A percentile compares a stretch with the other conserved stretches of the same genome.
Evolutionary conservation across 1,284 basidiomycete species (phyloP).

Genomic region (Heterobasidion annosum): DNA sequence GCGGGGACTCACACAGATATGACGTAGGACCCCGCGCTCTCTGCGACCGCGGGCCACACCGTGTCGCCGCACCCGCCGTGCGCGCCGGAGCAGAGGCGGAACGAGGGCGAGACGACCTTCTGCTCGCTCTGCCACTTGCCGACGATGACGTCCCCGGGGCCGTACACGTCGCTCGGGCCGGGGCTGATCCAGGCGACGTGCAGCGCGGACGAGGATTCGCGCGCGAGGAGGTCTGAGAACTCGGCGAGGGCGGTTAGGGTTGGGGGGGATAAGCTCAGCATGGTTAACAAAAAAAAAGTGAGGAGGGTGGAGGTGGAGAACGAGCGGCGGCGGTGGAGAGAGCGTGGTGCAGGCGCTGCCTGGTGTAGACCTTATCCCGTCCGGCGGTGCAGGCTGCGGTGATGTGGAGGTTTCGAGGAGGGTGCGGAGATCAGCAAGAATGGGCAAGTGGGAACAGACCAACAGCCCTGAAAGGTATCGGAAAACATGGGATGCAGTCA

Average conservation of each 20-base stretch:
- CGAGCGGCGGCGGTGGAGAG: not conserved
- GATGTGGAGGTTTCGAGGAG: too few relatives aligned
- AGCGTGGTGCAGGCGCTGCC: slow-evolving; percentile 6
- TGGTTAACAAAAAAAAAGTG: not conserved
- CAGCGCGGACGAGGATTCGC: slow-evolving; percentile 3
- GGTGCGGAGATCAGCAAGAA: too few relatives aligned
- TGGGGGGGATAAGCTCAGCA: slow-evolving; percentile 9
- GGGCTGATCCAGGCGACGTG: slow-evolving; percentile 21
- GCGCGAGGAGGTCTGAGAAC: not conserved
- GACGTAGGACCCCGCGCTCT: slow-evolving; percentile 21
- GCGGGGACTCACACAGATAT: slow-evolving; percentile 17
- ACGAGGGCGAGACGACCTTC: slow-evolving; percentile 17
- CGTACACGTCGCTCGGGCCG: slow-evolving; percentile 17
- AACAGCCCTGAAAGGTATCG: too few relatives aligned
- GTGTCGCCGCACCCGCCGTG: slow-evolving; percentile 22
- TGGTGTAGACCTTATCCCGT: not conserved
- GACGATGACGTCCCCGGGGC: slow-evolving; percentile 19
- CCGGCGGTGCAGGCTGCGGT: not conserved
- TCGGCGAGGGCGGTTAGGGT: slow-evolving; percentile 7
- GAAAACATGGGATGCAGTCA: not conserved
- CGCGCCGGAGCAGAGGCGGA: slow-evolving; percentile 16
- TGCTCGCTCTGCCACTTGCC: slow-evolving; percentile 17
- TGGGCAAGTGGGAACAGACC: too few relatives aligned
- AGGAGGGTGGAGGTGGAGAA: slow-evolving; percentile 3
- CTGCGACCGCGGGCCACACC: slow-evolving; percentile 28